Percentiles rank a stretch among this genome's conserved stretches.
phyloP scores from a whole-genome alignment of 164 flowering plant genomes.

The Tetrastigma voinierianum region DNA sequence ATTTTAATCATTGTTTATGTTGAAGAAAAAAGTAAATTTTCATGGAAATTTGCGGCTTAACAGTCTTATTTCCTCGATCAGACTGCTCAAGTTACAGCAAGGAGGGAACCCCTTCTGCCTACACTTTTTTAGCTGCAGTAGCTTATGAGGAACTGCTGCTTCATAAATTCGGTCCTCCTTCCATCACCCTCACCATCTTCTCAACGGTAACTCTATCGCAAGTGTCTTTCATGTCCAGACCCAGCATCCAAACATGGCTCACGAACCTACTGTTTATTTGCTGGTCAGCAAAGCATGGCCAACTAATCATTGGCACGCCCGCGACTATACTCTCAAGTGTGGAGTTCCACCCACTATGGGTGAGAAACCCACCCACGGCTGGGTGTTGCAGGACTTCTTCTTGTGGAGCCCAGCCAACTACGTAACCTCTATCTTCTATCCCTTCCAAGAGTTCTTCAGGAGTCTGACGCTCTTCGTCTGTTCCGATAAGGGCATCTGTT shows the following conservation, averaged over 20 bases:
- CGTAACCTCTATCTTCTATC: constrained; percentile 23
- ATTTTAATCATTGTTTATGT: too few species aligned
- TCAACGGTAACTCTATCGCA: constrained; percentile 25
- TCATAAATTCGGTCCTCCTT: constrained; percentile 19
- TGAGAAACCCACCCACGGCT: constrained; percentile 46
- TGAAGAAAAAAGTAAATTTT: too few species aligned
- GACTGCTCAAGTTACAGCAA: constrained; percentile 19
- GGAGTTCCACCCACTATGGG: constrained; percentile 54
- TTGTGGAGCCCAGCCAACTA: constrained; percentile 48
- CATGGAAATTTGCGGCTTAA: too few species aligned
- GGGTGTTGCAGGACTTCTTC: constrained; percentile 38
- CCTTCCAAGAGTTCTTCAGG: constrained; percentile 31
- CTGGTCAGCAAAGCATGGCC: constrained; percentile 45
- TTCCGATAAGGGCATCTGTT: constrained; percentile 15
- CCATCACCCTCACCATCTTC: constrained; percentile 37
- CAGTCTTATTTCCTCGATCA: constrained; percentile 26
- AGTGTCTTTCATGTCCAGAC: constrained; percentile 35
- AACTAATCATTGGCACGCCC: constrained; percentile 45
- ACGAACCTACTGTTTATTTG: constrained; percentile 37
- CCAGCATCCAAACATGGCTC: constrained; percentile 38
- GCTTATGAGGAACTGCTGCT: constrained; percentile 15
- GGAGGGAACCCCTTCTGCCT: constrained; percentile 30
- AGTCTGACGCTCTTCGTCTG: background rate
- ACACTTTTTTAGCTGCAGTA: constrained; percentile 16
- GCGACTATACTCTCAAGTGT: constrained; percentile 38